Base-by-base conservation (phyloP, 2,329 filamentous ascomycete species). In the Aspergillus sclerotialis region DNA sequence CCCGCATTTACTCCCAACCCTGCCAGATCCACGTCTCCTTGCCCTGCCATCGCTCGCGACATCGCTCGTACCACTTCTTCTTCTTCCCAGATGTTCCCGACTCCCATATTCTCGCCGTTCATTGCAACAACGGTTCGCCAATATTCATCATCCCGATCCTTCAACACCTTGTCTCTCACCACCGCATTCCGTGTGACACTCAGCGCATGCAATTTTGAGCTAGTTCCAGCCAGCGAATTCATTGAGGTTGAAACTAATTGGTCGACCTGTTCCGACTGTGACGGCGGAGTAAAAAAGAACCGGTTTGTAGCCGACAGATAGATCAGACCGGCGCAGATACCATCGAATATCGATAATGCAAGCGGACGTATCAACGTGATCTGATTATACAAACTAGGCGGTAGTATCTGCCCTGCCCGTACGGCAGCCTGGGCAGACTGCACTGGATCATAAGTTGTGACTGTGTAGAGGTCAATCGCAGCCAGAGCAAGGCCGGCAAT, bases 291-390 rank as follows among this genome's bases (percentile, higher is more conserved):
- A 14, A 78, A 74, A 45, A 93, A 85, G 39, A 84, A 82, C 13
- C 88, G 79, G 52, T 89, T 82, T 4, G 92, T 95, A 11, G 78
- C 76, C 3, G 82, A 80, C 4, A 92, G 69, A 64, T 81, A 95
- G 24, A 95, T 67, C 4, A 82, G 58, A 33, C 67, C 71, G 0
- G 78, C 84, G 0, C 92, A 61, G 1, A 69, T 36, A 0, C 61
- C 69, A 53, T 96, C 81, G 14, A 87, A 69, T 0, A 68, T 45
- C 0, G 79, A 80, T 3, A 95, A 75, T 1, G 63, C 66, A 10
- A 85, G 48, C 18, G 74, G 73, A 2, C 92, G 80, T 34, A 74
- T 67, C 2, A 76, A 63, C 2, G 79, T 75, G 44, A 81, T 51
- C 5, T 39, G 43, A 39, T 52, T 50, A 45, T 57, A 63, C 34